Evolutionary conservation across 2,329 filamentous ascomycete species (phyloP).

Genomic region (Bertia moriformis): DNA sequence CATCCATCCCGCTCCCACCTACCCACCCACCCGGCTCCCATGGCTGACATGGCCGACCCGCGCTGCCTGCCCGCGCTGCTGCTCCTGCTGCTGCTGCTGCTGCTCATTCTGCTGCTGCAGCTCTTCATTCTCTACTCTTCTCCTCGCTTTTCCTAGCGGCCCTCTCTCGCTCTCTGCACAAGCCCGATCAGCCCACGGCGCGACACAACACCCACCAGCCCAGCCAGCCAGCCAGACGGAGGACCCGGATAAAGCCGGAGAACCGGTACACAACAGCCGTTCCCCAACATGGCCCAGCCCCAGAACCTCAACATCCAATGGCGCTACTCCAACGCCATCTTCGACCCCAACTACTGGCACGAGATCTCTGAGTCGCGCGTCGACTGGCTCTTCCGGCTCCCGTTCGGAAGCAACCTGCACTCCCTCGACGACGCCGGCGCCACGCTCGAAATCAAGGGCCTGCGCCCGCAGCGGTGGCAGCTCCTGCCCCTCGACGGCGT

Average conservation of each 20-base stretch:
- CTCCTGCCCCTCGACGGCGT: slow-evolving; percentile 12
- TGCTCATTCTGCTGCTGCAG: too few relatives aligned
- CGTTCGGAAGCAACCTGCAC: slow-evolving; percentile 9
- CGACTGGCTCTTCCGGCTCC: slow-evolving; percentile 9
- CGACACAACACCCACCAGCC: background rate
- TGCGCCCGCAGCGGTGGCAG: slow-evolving; percentile 9
- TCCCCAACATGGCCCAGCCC: background rate
- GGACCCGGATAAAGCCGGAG: too few relatives aligned
- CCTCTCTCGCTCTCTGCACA: too few relatives aligned
- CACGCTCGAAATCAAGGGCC: slow-evolving; percentile 8
- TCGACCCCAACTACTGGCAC: slow-evolving; percentile 20
- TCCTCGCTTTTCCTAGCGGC: too few relatives aligned
- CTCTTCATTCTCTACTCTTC: too few relatives aligned
- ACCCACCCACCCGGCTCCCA: too few relatives aligned
- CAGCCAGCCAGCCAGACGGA: too few relatives aligned
- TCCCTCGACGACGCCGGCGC: slow-evolving; percentile 3
- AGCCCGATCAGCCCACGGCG: background rate
- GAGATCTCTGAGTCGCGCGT: slow-evolving; percentile 18
- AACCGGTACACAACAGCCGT: too few relatives aligned
- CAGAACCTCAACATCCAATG: slow-evolving; percentile 2
- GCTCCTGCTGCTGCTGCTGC: too few relatives aligned
- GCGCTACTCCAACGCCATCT: slow-evolving; percentile 6
- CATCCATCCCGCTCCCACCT: too few relatives aligned
- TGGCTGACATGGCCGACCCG: too few relatives aligned
- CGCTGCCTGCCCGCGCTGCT: too few relatives aligned